Conservation (phyloP, 2,329 filamentous ascomycete genomes). For the Apiospora pterosperma region DNA sequence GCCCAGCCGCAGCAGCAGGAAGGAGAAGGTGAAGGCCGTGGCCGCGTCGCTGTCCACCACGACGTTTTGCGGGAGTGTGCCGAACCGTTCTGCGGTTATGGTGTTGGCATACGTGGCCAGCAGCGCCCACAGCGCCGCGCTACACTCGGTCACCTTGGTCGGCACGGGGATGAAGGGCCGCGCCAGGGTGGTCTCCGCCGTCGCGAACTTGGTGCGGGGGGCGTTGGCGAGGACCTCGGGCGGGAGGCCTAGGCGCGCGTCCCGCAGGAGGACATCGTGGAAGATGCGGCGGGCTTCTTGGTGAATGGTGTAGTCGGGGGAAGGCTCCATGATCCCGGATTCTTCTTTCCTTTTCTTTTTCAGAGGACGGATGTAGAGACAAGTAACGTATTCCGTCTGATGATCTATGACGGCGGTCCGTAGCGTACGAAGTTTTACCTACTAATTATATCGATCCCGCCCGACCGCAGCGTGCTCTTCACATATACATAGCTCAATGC, state of each 20-base stretch:
- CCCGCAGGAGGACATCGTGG: constrained; percentile 18
- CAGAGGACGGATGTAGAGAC: too few species aligned
- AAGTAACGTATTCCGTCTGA: not conserved
- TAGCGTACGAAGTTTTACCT: not conserved
- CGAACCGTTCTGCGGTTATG: constrained; percentile 19
- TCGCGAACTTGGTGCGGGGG: constrained; percentile 21
- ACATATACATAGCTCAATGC: too few species aligned
- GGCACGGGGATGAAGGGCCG: constrained; percentile 25
- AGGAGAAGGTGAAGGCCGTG: constrained; percentile 26
- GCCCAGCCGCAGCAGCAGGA: constrained; percentile 20
- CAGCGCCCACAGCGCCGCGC: constrained; percentile 27
- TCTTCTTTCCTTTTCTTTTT: too few species aligned
- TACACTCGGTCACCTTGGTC: constrained; percentile 26
- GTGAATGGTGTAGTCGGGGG: constrained; percentile 27
- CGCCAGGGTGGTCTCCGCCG: constrained; percentile 15
- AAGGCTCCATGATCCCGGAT: not conserved
- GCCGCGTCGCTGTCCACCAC: constrained; percentile 26
- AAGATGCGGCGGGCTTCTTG: constrained; percentile 26
- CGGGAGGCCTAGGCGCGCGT: constrained; percentile 22
- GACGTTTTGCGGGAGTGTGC: constrained; percentile 15
- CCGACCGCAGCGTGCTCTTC: not conserved
- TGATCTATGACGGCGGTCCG: not conserved
- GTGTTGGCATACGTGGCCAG: constrained; percentile 25
- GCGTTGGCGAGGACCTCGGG: constrained; percentile 18
- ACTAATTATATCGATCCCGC: not conserved